phyloP scores from a whole-genome alignment of 257 asterid species.

The Phtheirospermum japonicum region DNA sequence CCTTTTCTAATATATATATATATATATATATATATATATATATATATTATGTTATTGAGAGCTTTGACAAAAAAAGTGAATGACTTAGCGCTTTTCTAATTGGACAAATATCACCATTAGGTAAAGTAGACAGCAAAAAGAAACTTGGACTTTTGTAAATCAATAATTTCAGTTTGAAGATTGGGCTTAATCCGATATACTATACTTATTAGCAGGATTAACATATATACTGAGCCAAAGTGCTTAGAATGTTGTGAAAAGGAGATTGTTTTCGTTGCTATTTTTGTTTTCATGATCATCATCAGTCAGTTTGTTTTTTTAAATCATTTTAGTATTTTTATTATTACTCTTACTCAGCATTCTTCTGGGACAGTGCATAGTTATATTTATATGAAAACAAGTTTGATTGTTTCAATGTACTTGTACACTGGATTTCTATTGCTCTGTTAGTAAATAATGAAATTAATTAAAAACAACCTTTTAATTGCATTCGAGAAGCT shows the following conservation, averaged over 20 bases:
- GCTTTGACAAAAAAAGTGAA: conserved; percentile 18
- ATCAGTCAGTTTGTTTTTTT: no score
- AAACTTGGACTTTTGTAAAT: conserved; percentile 1
- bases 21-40: neutral
- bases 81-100: no score
- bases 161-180: conserved; percentile 3
- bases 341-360: conserved; percentile 3
- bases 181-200: neutral
- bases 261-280: neutral
- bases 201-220: neutral
- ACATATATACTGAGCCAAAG: no score
- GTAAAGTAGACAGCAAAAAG: neutral
- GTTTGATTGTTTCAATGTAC: conserved; percentile 3
- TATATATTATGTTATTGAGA: neutral
- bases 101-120: no score
- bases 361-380: no score
- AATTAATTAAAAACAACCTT: no score
- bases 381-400: neutral
- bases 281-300: no score
- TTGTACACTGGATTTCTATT: neutral
- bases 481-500: no score
- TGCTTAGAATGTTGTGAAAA: neutral
- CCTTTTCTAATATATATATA: neutral
- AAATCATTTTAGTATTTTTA: neutral
- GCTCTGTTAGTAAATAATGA: neutral